Conservation (phyloP, 2,329 filamentous ascomycete genomes). For the Aspergillus sclerotialis region DNA sequence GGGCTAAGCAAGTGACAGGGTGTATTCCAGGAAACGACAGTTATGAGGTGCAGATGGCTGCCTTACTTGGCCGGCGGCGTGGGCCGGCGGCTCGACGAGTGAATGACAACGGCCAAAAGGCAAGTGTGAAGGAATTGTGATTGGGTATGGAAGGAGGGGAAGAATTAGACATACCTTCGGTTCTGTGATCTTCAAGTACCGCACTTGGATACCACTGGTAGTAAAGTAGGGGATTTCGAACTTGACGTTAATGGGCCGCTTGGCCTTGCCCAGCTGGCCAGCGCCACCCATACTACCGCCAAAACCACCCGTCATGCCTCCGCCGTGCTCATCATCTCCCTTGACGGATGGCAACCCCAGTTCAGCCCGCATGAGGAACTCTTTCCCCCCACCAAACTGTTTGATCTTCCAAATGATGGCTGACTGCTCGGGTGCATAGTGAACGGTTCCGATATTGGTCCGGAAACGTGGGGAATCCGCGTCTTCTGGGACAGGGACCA, state of each 20-base stretch:
- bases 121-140: too few relatives aligned
- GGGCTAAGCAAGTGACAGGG: too few relatives aligned
- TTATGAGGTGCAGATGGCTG: too few relatives aligned
- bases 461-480: constrained; percentile 93
- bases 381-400: constrained; percentile 96
- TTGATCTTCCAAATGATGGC: constrained; percentile 99
- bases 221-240: constrained; percentile 99
- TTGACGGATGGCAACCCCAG: constrained; percentile 88
- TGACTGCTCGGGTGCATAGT: constrained; percentile 95
- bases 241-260: constrained; percentile 96
- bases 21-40: too few relatives aligned
- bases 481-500: constrained; percentile 94
- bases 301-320: constrained; percentile 96
- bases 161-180: constrained; percentile 69
- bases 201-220: constrained; percentile 96
- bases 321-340: constrained; percentile 89
- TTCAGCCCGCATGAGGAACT: constrained; percentile 97
- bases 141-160: not conserved
- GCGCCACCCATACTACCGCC: constrained; percentile 94
- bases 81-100: too few relatives aligned
- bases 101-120: too few relatives aligned
- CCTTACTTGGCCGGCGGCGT: too few relatives aligned
- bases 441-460: constrained; percentile 93
- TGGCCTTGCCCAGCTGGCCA: constrained; percentile 71
- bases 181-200: constrained; percentile 98